Evolutionary conservation across 2,329 filamentous ascomycete genomes (phyloP).

Genomic region (Clonostachys sp.): DNA sequence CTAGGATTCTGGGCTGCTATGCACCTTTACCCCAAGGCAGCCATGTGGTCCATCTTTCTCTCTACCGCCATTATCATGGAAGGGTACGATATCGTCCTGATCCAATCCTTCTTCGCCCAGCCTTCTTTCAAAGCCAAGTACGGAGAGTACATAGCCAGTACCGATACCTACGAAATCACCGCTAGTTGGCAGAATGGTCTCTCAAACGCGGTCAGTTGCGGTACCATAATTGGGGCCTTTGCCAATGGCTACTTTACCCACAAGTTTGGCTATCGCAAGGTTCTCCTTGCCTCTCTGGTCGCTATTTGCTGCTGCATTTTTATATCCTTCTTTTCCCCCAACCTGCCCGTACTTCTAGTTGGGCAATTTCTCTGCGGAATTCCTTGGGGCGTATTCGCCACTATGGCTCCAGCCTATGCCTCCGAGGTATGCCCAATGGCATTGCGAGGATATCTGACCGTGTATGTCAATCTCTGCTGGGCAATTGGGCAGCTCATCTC

Average conservation of each 20-base stretch:
- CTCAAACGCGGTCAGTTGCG: slow-evolving; percentile 39
- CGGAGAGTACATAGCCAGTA: slow-evolving; percentile 4
- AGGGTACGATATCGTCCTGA: slow-evolving; percentile 28
- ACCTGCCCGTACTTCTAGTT: slow-evolving; percentile 26
- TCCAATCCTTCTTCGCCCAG: slow-evolving; percentile 29
- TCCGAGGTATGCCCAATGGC: slow-evolving; percentile 21
- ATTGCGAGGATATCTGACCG: slow-evolving; percentile 31
- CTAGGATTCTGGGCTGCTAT: slow-evolving; percentile 17
- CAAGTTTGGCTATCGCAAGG: slow-evolving; percentile 33
- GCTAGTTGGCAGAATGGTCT: slow-evolving; percentile 48
- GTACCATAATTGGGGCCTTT: slow-evolving; percentile 43
- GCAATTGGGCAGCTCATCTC: slow-evolving; percentile 30
- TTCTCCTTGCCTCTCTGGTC: slow-evolving; percentile 34
- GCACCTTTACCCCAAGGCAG: slow-evolving; percentile 23
- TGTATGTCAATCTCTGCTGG: slow-evolving; percentile 23
- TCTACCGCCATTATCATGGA: slow-evolving; percentile 36
- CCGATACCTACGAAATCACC: slow-evolving; percentile 33
- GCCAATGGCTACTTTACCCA: slow-evolving; percentile 40
- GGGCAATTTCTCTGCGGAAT: slow-evolving; percentile 41
- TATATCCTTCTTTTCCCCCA: slow-evolving; percentile 37
- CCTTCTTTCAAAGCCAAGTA: slow-evolving; percentile 17
- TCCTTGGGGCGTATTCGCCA: slow-evolving; percentile 23
- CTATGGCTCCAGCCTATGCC: slow-evolving; percentile 26
- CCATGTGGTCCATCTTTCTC: slow-evolving; percentile 27
- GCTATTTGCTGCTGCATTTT: slow-evolving; percentile 36